Percentiles rank a stretch among this genome's conserved stretches.
Conservation (phyloP, 1,139 yeast species). For the Geotrichum cucujoidarum region DNA sequence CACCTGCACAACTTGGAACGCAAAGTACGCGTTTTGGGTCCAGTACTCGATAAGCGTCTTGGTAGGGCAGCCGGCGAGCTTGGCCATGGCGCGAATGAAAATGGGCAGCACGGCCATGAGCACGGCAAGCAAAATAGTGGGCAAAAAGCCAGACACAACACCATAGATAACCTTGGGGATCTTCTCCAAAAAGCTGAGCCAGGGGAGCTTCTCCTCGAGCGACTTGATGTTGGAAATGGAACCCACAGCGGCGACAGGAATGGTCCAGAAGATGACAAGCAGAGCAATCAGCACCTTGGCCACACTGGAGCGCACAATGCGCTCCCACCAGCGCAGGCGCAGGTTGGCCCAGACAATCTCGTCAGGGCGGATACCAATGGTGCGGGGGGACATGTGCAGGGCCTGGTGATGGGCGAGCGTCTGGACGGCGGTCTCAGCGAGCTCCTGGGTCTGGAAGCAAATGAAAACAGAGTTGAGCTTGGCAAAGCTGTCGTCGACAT, state of each 20-base stretch:
- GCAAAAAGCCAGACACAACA: conserved; percentile 78
- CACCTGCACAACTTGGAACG: conserved; percentile 78
- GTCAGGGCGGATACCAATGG: conserved; percentile 66
- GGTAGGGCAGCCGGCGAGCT: conserved; percentile 65
- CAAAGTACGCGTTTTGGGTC: conserved; percentile 83
- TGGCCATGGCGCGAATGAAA: conserved; percentile 69
- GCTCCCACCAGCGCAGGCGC: conserved; percentile 81
- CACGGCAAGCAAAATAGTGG: conserved; percentile 73
- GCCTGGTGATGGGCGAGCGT: conserved; percentile 62
- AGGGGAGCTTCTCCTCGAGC: conserved; percentile 62
- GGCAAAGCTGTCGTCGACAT: conserved; percentile 35
- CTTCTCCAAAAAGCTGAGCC: conserved; percentile 63
- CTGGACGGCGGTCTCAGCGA: conserved; percentile 87
- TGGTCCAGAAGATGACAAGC: conserved; percentile 79
- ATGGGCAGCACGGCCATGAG: conserved; percentile 84
- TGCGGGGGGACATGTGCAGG: conserved; percentile 56
- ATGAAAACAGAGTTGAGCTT: conserved; percentile 65
- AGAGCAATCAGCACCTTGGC: conserved; percentile 55
- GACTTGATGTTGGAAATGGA: conserved; percentile 75
- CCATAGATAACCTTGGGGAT: conserved; percentile 69
- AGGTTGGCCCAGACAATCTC: conserved; percentile 85
- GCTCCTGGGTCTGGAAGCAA: conserved; percentile 80
- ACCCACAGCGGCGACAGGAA: conserved; percentile 96
- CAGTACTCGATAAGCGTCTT: conserved; percentile 66
- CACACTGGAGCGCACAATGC: conserved; percentile 53